Evolutionary conservation across 2,329 filamentous ascomycete genomes (phyloP).

Genomic region (Nemania sp.): DNA sequence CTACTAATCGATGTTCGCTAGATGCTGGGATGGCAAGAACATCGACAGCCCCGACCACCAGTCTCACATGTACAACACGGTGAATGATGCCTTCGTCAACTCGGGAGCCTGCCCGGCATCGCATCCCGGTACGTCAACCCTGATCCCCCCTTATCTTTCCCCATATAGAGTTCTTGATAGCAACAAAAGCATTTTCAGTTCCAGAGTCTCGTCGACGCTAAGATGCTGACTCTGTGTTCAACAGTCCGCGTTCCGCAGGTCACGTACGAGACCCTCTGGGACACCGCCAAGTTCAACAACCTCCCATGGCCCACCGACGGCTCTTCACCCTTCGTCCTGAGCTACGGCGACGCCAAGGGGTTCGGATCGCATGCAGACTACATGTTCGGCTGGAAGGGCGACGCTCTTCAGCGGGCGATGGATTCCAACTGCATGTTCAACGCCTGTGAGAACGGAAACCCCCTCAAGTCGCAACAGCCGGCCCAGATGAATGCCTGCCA

Average conservation of each 20-base stretch:
- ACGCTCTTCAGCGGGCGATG: constrained; percentile 32
- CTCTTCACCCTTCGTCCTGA: constrained; percentile 36
- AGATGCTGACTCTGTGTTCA: no score
- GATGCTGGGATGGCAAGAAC: constrained; percentile 53
- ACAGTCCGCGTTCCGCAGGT: constrained; percentile 43
- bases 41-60: constrained; percentile 44
- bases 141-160: no score
- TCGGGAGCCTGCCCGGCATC: constrained; percentile 44
- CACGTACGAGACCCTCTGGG: constrained; percentile 48
- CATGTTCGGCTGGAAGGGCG: constrained; percentile 28
- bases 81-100: constrained; percentile 38
- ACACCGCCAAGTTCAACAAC: constrained; percentile 41
- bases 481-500: constrained; percentile 37
- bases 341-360: constrained; percentile 35
- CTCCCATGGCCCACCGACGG: constrained; percentile 38
- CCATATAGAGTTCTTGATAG: no score
- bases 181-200: no score
- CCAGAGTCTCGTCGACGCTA: no score
- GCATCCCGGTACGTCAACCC: constrained; percentile 46
- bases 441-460: constrained; percentile 39
- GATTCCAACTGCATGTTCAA: constrained; percentile 40
- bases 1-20: constrained; percentile 25
- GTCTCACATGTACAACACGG: constrained; percentile 41
- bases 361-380: constrained; percentile 22
- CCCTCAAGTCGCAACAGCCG: constrained; percentile 36